Evolutionary conservation across 1,139 yeast genomes (phyloP), one percentile per base, ranked within the genome.

Genomic region (Entelexis sorbosivorans): DNA sequence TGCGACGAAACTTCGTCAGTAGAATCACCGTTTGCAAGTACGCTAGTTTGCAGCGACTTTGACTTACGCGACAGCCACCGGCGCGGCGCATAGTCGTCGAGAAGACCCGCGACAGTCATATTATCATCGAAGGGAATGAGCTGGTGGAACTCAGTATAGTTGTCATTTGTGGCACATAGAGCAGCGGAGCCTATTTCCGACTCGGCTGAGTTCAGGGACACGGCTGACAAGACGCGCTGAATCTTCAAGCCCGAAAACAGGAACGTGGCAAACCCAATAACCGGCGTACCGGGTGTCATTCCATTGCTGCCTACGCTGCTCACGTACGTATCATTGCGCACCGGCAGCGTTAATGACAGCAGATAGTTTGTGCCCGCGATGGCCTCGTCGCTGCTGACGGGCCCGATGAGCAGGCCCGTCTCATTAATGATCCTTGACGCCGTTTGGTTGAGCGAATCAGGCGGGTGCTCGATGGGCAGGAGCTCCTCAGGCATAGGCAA

Each of bases 51-150:
- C 13, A 26, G n/a, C 19, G 19, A 22, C 24, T 22, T 19, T 4
- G 42, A 24, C 29, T 38, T n/a, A 14, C 26, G 22, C 4, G 3
- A 6, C 8, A 11, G 22, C 20, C 3, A 3, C 9, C 10, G 14
- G 32, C 2, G 19, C n/a, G 20, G 5, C 2, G 32, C 13, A 9
- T 24, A 24, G 20, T 16, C 19, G 19, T 29, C 20, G 13, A 24
- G 5, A 5, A 43, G 16, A 22, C 1, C 24, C 1, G 38, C 19
- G 14, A 43, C 22, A 3, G 43, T 35, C 31, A 14, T 9, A 13
- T 40, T 45, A 17, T 60, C 59, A 16, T 51, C 49, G 44, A 63
- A 61, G 3, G 59, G 56, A 8, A 54, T 52, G 8, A 56, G 48
- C 38, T 52, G 53, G 3, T 32, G 20, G n/a, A 56, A 35, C 11